Base-by-base conservation (phyloP, 805 yeast genomes). In the Kodamaea laetipori region DNA sequence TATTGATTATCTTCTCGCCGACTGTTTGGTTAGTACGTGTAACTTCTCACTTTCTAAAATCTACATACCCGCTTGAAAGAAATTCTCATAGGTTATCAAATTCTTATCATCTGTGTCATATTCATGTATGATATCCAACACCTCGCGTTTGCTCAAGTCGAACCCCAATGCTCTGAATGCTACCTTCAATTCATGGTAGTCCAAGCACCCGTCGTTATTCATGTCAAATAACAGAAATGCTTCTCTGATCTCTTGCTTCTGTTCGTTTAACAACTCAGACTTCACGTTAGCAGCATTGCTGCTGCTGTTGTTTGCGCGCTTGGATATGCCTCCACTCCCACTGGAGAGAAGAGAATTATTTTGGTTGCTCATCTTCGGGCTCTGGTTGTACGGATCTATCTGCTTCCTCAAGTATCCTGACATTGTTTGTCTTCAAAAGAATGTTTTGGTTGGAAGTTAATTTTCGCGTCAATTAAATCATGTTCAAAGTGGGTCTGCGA, bases 101-200 rank as follows among this genome's bases (percentile, higher is more conserved):
- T 80, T 81, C 21, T 84, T 74, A 48, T 85, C 86, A 48, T 85
- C 90, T 3, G 86, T 74, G 60, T 86, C 94, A 57, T 86, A 90
- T 57, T 85, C 90, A 41, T 82, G 84, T 37, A 94, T 83, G 16
- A 89, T 76, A 38, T 81, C 82, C 49, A 85, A 72, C 3, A 92
- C 86, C 44, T 86, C 89, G 49, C 82, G 76, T 55, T 90, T 82
- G 21, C 85, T 68, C 54, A 86, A 75, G 39, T 88, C 96, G 58
- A 94, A 92, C 19, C 97, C 98, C 31, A 94, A 72, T 0, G 99
- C 99, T 43, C 95, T 71, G 70, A 94, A 80, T 0, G 99, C 97
- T 13, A 90, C 96, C 64, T 89, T 90, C 51, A 89, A 71, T 56
- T 92, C 98, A 57, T 94, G 98, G 62, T 86, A 92, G 56, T 94